Base-by-base conservation (phyloP, 2,329 filamentous ascomycete genomes). In the Apiospora arundinis region DNA sequence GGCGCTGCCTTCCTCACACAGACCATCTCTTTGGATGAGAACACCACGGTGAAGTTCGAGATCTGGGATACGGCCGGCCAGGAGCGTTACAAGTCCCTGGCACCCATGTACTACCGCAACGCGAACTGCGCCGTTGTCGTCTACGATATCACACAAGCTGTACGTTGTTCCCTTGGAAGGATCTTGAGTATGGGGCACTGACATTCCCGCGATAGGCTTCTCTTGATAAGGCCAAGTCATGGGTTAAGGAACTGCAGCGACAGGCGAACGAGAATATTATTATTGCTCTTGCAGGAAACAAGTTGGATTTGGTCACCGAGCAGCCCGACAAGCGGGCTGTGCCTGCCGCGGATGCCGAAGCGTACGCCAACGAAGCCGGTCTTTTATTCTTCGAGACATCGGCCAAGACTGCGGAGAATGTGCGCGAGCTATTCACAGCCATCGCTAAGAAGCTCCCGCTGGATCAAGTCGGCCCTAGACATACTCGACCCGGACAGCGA, bases 251-350 rank as follows among this genome's bases (percentile, higher is more conserved):
- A 82, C 91, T 99, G 70, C 96, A 99, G 84, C 92, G 96, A 81
- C 96, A 99, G 85, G 96, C 97, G 74, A 99, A 98, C 86, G 96
- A 99, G 85, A 98, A 98, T 85, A 99, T 99, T 83, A 95, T 99
- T 83, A 99, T 99, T 80, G 96, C 96, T 66, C 91, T 99, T 60
- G 96, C 95, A 69, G 96, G 96, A 74, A 99, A 99, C 89, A 98
- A 99, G 86, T 88, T 97, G 80, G 96, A 99, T 88, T 87, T 99
- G 77, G 96, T 98, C 74, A 95, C 91, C 74, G 95, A 97, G 80
- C 93, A 94, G 81, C 95, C 95, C 67, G 95, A 98, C 82, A 98
- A 98, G 90, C 93, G 96, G 79, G 96, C 95, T 56, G 96, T 99
- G 73, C 82, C 92, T 73, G 92, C 93, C 28, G 92, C 92, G 76